phyloP scores from a whole-genome alignment of 176 grass and related monocot species.

The Pontederia crassipes region DNA sequence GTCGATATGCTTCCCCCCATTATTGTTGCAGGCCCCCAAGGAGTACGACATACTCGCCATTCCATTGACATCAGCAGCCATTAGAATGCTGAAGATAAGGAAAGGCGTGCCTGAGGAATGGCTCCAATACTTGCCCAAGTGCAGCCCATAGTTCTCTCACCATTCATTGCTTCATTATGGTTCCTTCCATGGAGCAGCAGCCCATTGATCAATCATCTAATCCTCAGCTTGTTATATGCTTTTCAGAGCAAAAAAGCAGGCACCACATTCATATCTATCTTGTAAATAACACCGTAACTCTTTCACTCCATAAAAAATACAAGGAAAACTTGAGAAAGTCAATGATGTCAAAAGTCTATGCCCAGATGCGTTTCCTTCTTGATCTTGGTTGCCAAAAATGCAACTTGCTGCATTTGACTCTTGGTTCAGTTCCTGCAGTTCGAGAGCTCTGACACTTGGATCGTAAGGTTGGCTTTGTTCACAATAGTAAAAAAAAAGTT shows the following conservation, averaged over 20 bases:
- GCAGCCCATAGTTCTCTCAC: slow-evolving; percentile 25
- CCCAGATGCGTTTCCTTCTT: too few relatives aligned
- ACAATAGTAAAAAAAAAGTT: too few relatives aligned
- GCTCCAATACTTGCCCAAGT: slow-evolving; percentile 55
- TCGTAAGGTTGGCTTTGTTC: too few relatives aligned
- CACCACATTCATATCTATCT: background rate
- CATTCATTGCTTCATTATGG: slow-evolving; percentile 2
- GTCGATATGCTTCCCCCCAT: slow-evolving; percentile 7
- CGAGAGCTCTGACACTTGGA: too few relatives aligned
- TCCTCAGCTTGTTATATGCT: background rate
- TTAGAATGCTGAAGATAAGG: slow-evolving; percentile 56
- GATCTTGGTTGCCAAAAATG: too few relatives aligned
- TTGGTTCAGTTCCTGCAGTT: too few relatives aligned
- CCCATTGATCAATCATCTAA: background rate
- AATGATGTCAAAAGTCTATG: too few relatives aligned
- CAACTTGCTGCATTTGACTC: too few relatives aligned
- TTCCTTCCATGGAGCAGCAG: background rate
- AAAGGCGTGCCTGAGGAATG: slow-evolving; percentile 74
- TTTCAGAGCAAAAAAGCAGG: background rate
- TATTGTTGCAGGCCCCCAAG: slow-evolving; percentile 45
- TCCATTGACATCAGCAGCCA: slow-evolving; percentile 47
- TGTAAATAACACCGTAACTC: background rate
- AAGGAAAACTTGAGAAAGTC: too few relatives aligned
- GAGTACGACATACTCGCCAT: slow-evolving; percentile 78
- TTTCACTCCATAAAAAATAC: background rate